Evolutionary conservation across 2,329 filamentous ascomycete genomes (phyloP), one percentile per base, ranked within the genome.

Genomic region (Diaporthe aspalathi): DNA sequence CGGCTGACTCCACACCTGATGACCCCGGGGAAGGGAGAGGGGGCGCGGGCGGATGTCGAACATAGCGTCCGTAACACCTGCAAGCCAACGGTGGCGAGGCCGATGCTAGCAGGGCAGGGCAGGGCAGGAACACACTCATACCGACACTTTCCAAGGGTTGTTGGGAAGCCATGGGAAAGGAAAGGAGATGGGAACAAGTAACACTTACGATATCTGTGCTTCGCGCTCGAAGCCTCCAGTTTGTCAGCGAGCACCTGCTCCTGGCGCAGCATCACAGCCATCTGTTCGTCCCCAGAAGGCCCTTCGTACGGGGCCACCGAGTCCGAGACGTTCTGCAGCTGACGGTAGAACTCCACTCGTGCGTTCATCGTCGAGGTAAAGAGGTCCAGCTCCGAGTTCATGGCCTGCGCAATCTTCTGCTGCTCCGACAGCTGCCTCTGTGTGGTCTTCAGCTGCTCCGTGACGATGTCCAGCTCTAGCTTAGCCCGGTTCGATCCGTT

Each of bases 311-410:
- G 91, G 6, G 89, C 88, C 0, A 98, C 94, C 22, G 90, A 93
- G 78, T 98, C 95, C 0, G 95, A 98, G n/a, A 98, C 90, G 32
- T 90, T 88, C 78, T 98, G 96, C 14, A 98, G 86, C 77, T 98
- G 94, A 6, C 92, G 90, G 78, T 98, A 98, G 78, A 94, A 98
- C 70, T 96, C 94, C 0, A 98, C 83, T 17, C 96, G 91, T 47
- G 90, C 86, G 77, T 98, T 98, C 90, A 97, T 95, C 0, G 92
- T 90, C 20, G 86, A 85, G 35, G 90, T 92, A 79, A 97, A 96
- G 35, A 90, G 83, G 57, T 95, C 91, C 7, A 94, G 83, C 79
- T 98, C 95, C 72, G 89, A 88, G 73, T 93, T 90, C 16, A 92
- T 79, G 6, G 80, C 80, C 2, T 77, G 72, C 0, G 79, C 77